phyloP scores from a whole-genome alignment of 139 green algal species.

The Desmodesmus armatus region DNA sequence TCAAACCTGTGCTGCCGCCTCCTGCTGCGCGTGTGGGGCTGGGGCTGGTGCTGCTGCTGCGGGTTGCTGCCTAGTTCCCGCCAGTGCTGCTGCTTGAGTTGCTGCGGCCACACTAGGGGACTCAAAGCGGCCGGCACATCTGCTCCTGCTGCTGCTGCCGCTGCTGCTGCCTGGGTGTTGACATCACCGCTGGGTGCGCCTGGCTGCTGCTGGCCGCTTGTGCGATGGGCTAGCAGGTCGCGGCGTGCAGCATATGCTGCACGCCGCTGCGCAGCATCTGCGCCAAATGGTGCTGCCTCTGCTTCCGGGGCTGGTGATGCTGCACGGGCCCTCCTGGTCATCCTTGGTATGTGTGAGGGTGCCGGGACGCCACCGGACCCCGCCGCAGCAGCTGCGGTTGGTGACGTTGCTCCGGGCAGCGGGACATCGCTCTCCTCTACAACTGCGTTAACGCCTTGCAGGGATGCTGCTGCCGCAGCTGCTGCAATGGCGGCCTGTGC shows the following conservation, averaged over 20 bases:
- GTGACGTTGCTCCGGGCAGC: not conserved
- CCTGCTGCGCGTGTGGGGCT: not conserved
- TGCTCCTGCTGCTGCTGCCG: conserved; percentile 8
- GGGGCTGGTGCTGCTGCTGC: not conserved
- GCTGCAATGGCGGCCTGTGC: not conserved
- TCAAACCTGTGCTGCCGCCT: no score
- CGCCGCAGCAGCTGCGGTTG: conserved; percentile 2
- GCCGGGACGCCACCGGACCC: no score
- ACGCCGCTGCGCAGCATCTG: not conserved
- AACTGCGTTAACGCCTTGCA: not conserved
- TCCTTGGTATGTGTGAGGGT: no score
- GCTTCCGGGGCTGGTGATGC: not conserved
- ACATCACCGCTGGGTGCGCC: no score
- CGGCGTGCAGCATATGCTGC: not conserved
- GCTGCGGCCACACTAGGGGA: no score
- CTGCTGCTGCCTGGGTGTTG: no score
- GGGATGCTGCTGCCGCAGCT: not conserved
- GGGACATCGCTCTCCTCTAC: not conserved
- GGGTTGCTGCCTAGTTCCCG: not conserved
- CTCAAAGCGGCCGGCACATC: no score
- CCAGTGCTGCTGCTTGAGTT: not conserved
- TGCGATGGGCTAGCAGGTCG: no score
- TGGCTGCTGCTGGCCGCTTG: no score
- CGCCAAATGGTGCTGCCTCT: not conserved
- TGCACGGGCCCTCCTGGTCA: no score